These are phyloP conservation scores for Nannizzia gypsea DNA, from an alignment of 2,329 filamentous ascomycete species.

Conservation along the genomic window DNA sequence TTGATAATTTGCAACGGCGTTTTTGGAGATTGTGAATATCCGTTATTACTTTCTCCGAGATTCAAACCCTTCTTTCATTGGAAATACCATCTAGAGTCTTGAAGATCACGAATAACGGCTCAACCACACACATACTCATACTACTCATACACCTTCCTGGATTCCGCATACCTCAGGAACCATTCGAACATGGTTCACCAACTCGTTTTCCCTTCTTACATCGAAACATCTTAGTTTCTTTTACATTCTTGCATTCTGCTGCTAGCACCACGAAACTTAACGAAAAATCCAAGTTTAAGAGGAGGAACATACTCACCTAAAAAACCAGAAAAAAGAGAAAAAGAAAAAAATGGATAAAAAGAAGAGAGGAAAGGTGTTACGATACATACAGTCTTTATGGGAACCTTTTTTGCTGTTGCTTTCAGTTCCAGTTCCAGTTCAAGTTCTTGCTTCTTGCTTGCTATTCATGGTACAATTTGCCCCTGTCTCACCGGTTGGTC, in stretches of 20 bases:
- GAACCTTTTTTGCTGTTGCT: not conserved
- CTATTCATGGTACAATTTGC: not conserved
- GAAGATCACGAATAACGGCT: not conserved
- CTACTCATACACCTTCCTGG: not conserved
- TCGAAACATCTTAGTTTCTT: not conserved
- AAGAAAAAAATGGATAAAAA: not conserved
- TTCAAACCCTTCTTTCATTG: not conserved
- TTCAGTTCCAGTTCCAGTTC: not conserved
- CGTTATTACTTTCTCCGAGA: constrained; percentile 1
- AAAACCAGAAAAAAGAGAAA: not conserved
- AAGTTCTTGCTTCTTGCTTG: too few species aligned
- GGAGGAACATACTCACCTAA: not conserved
- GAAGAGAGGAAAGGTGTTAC: constrained; percentile 3
- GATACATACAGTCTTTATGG: constrained; percentile 3
- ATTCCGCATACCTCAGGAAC: not conserved
- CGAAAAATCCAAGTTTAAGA: not conserved
- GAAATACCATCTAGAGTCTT: constrained; percentile 2
- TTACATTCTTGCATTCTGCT: not conserved
- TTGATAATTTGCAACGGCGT: constrained; percentile 1
- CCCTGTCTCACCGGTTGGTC: not conserved
- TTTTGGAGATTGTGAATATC: not conserved
- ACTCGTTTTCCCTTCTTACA: not conserved
- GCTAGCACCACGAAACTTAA: not conserved
- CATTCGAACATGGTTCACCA: not conserved
- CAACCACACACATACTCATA: not conserved